A percentile compares a stretch with the other conserved stretches of the same genome.
phyloP scores from a whole-genome alignment of 2,329 filamentous ascomycete genomes.

The Aspergillus sp. region DNA sequence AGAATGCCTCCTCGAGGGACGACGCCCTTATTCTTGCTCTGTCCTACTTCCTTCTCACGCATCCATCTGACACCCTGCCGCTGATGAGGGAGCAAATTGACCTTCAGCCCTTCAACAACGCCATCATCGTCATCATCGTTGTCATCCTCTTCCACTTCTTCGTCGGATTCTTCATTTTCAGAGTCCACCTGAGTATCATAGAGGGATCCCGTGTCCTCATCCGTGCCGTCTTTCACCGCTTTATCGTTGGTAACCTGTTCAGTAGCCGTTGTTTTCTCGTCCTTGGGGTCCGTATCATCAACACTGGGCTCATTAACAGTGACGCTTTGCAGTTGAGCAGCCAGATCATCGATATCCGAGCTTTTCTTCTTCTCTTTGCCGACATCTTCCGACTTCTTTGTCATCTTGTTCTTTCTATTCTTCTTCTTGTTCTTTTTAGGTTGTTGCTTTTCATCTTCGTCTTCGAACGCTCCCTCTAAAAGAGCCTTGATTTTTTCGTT shows the following conservation, averaged over 20 bases:
- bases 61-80: constrained; percentile 95
- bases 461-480: constrained; percentile 50
- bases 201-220: constrained; percentile 21
- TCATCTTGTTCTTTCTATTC: constrained; percentile 17
- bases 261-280: constrained; percentile 46
- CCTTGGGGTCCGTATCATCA: constrained; percentile 34
- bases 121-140: constrained; percentile 58
- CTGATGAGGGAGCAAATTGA: constrained; percentile 89
- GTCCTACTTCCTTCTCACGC: constrained; percentile 84
- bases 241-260: constrained; percentile 36
- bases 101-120: constrained; percentile 74
- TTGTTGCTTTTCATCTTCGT: constrained; percentile 45
- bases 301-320: constrained; percentile 33
- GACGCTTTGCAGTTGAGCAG: constrained; percentile 42
- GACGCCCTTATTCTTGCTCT: constrained; percentile 71
- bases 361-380: constrained; percentile 21
- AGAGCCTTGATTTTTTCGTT: constrained; percentile 52
- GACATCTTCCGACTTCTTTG: constrained; percentile 17
- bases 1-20: constrained; percentile 91
- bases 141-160: constrained; percentile 46
- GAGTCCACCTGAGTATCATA: constrained; percentile 21
- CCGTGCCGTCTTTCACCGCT: constrained; percentile 39
- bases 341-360: constrained; percentile 40
- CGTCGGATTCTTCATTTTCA: constrained; percentile 36
- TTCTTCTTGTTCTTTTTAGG: constrained; percentile 28